Evolutionary conservation across 768 basidiomycete genomes (phyloP), one percentile per base, ranked within the genome.

Genomic region (Trametes sanguinea): DNA sequence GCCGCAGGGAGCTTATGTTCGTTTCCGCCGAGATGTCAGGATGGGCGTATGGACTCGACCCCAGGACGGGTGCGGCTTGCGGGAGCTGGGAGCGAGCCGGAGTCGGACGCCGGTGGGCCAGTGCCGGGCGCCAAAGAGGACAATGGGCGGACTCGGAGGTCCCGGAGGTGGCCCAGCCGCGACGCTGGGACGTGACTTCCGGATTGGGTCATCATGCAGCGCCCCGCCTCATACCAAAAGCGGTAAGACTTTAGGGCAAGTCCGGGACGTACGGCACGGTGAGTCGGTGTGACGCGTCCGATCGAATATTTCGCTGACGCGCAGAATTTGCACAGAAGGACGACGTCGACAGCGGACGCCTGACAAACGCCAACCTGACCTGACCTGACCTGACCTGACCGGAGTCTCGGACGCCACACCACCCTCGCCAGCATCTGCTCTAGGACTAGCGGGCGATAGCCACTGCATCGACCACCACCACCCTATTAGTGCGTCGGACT

Each of bases 211-310:
- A 11, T 62, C 53, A 64, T 60, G 58, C 51, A 14, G 62, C 57
- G 57, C 45, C 59, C 65, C 57, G 61, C 54, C 59, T 46, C 17
- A 10, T 40, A 46, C 64, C 62, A 1, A 46, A 50, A 39, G 30
- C 7, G 58, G 58, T 17, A 27, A 7, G 42, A n/a, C 17, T 68
- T 65, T 57, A 65, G 66, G 66, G 65, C 65, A 65, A 62, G 65
- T 16, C 54, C 66, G 64, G 64, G 55, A 52, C 22, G 53, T 62
- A 48, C 65, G 65, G 65, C 60, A 60, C 66, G 66, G 62, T 61
- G 61, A 59, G 53, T 53, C 62, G 63, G 63, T 44, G 63, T 40
- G 51, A 55, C 45, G 59, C 54, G 58, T 45, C 59, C 61, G 65
- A 58, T 67, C 59, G 62, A 44, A 58, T 56, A 57, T 59, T 57